phyloP scores from a whole-genome alignment of 768 basidiomycete species.

The Psilocybe cubensis region DNA sequence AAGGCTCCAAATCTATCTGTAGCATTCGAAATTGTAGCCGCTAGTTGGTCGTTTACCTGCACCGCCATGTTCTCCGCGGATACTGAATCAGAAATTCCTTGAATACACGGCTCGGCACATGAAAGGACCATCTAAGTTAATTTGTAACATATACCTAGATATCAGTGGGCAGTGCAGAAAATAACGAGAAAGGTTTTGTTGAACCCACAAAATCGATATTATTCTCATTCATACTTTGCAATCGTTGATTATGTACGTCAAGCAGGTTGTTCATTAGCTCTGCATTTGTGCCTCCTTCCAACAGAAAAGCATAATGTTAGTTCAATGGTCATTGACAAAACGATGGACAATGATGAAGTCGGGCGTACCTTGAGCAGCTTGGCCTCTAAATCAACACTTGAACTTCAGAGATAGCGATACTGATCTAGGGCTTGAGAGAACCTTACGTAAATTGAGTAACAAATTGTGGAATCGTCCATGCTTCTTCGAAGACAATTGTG shows the following conservation, averaged over 20 bases:
- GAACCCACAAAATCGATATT: conserved; percentile 38
- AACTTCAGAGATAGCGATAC: too few relatives aligned
- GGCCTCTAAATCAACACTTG: too few relatives aligned
- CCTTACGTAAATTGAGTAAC: conserved; percentile 4
- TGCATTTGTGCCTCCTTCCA: conserved; percentile 34
- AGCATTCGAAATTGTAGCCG: conserved; percentile 39
- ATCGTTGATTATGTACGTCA: conserved; percentile 42
- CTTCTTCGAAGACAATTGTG: conserved; percentile 43
- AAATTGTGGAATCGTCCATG: conserved; percentile 40
- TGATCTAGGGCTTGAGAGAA: background rate
- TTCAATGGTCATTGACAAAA: background rate
- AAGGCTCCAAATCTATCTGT: conserved; percentile 45
- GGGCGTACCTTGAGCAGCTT: background rate
- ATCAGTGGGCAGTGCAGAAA: background rate
- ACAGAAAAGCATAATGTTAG: background rate
- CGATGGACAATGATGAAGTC: background rate
- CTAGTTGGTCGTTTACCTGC: conserved; percentile 39
- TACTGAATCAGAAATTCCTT: conserved; percentile 38
- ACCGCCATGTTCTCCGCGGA: conserved; percentile 36
- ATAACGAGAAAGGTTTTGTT: background rate
- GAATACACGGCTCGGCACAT: conserved; percentile 40
- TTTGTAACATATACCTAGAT: background rate
- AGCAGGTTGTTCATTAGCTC: conserved; percentile 36
- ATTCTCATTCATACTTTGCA: conserved; percentile 38
- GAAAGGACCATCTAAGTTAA: conserved; percentile 49